These are phyloP conservation scores for Fusarium sp. DNA, from an alignment of 2,329 filamentous ascomycete species.

Conservation along the genomic window DNA sequence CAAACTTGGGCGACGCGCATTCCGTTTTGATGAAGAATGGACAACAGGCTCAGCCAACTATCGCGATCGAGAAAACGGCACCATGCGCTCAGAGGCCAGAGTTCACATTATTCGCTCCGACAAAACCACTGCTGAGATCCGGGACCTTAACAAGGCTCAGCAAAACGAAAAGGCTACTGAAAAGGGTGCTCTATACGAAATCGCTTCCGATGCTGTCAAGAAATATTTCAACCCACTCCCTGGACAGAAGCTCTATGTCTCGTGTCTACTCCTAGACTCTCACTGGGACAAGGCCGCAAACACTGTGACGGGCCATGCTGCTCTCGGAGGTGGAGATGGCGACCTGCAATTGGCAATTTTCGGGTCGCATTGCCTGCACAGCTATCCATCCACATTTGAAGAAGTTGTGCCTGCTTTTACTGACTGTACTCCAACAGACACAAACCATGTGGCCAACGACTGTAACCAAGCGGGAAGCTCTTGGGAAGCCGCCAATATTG, in stretches of 20 bases:
- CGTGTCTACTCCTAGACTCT: constrained; percentile 85
- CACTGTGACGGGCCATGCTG: constrained; percentile 82
- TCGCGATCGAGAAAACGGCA: constrained; percentile 76
- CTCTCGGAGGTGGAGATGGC: constrained; percentile 80
- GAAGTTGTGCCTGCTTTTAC: constrained; percentile 90
- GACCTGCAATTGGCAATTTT: constrained; percentile 87
- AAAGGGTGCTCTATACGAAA: constrained; percentile 79
- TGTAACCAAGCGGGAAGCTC: constrained; percentile 88
- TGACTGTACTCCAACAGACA: constrained; percentile 91
- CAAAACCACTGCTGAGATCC: constrained; percentile 86
- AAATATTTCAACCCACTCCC: constrained; percentile 79
- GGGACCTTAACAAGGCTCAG: constrained; percentile 81
- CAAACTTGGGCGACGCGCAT: constrained; percentile 84
- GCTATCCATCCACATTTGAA: constrained; percentile 89
- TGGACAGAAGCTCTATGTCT: constrained; percentile 89
- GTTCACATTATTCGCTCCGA: constrained; percentile 86
- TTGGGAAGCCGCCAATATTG: constrained; percentile 96
- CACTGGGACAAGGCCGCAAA: constrained; percentile 84
- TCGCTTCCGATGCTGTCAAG: constrained; percentile 82
- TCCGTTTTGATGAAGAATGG: constrained; percentile 97
- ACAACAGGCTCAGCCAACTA: constrained; percentile 82
- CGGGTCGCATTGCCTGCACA: constrained; percentile 91
- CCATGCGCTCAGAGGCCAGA: constrained; percentile 90
- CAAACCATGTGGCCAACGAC: constrained; percentile 83
- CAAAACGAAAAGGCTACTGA: constrained; percentile 77